A percentile compares a stretch with the other conserved stretches of the same genome.
Evolutionary conservation across 495 filamentous ascomycete species (phyloP).

Genomic region (Penicillium verhagenii): DNA sequence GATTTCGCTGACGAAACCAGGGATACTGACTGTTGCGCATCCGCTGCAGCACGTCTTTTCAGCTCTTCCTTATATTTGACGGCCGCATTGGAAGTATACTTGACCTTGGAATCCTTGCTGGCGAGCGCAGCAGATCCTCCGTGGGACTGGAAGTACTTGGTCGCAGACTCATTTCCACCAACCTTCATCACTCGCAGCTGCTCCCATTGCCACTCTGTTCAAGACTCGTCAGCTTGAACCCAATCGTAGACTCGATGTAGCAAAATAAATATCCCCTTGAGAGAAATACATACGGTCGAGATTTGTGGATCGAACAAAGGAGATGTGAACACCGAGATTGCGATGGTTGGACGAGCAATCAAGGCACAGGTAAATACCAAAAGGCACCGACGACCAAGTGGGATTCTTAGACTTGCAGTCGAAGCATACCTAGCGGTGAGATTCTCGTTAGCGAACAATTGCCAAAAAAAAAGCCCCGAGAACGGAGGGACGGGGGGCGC

Average conservation of each 20-base stretch:
- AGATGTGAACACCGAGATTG: constrained; percentile 91
- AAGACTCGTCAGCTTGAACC: constrained; percentile 17
- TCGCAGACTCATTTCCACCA: constrained; percentile 96
- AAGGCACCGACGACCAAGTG: constrained; percentile 95
- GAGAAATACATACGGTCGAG: constrained; percentile 80
- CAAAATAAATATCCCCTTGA: no score
- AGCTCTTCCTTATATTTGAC: constrained; percentile 97
- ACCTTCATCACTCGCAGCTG: constrained; percentile 98
- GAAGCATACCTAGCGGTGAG: constrained; percentile 74
- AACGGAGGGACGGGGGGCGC: constrained; percentile 17
- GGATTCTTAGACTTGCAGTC: constrained; percentile 96
- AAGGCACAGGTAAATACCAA: constrained; percentile 96
- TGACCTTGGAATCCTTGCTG: constrained; percentile 93
- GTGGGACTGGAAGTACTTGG: constrained; percentile 95
- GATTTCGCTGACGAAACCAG: constrained; percentile 3
- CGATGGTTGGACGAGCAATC: constrained; percentile 94
- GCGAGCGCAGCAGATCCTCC: constrained; percentile 90
- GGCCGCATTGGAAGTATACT: constrained; percentile 88
- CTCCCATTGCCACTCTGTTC: constrained; percentile 97
- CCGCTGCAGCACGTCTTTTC: constrained; percentile 73
- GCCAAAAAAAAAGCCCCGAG: constrained; percentile 16
- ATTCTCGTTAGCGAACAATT: constrained; percentile 24
- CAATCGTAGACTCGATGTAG: not conserved
- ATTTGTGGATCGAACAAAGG: constrained; percentile 96
- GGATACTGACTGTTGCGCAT: constrained; percentile 68